These are phyloP conservation scores for Posidonia oceanica DNA, from an alignment of 116 monocot genomes.

Conservation along the genomic window DNA sequence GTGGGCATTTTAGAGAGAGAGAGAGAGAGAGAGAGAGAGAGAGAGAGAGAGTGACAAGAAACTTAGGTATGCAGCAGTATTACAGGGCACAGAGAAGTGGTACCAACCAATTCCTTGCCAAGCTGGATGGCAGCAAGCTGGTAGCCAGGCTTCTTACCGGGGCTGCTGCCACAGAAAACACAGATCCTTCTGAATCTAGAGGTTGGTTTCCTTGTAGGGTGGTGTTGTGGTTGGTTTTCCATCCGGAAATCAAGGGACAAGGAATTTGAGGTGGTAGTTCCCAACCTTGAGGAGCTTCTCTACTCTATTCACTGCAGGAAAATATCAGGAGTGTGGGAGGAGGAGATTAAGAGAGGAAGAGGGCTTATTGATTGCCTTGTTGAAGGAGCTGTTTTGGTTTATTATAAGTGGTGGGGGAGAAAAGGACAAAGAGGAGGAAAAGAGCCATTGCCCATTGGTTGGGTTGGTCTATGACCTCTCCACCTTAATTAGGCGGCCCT, in stretches of 20 bases:
- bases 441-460: too few relatives aligned
- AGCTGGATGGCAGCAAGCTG: slow-evolving; percentile 61
- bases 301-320: too few relatives aligned
- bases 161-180: slow-evolving; percentile 81
- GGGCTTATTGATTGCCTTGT: too few relatives aligned
- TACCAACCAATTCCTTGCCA: slow-evolving; percentile 55
- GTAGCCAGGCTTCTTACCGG: slow-evolving; percentile 59
- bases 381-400: too few relatives aligned
- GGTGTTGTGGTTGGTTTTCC: slow-evolving; percentile 2
- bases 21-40: background rate
- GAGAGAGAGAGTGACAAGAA: too few relatives aligned
- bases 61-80: background rate
- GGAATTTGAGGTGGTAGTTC: too few relatives aligned
- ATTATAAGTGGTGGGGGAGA: too few relatives aligned
- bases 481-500: too few relatives aligned
- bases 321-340: too few relatives aligned
- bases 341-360: too few relatives aligned
- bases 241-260: background rate
- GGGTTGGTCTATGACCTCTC: too few relatives aligned
- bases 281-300: background rate
- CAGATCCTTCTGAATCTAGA: slow-evolving; percentile 60
- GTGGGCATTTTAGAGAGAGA: background rate
- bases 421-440: too few relatives aligned
- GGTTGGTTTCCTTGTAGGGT: background rate
- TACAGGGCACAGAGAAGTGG: background rate